Base-by-base conservation (phyloP, 805 yeast genomes). In the Lachancea quebecensis region DNA sequence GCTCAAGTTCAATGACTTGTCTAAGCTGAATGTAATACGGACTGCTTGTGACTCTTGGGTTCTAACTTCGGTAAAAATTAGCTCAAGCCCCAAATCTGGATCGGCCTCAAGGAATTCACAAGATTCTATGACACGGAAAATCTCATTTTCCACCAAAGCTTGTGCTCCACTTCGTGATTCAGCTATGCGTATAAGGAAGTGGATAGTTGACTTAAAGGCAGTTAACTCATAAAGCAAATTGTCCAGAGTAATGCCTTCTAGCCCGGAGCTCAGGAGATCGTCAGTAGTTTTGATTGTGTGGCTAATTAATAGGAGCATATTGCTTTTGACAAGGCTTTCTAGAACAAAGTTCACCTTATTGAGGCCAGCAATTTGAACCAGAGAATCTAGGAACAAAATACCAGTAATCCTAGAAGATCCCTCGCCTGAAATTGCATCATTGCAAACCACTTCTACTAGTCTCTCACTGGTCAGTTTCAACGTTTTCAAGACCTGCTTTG, bases 401-500 rank as follows among this genome's bases (percentile, higher is more conserved):
- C 95, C 81, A 0, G 91, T 80, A 10, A 89, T 74, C 52, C 93
- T 75, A 7, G 83, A 75, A 0, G 83, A 69, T 1, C 91, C 93
- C 53, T 85, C 93, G 2, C 90, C 88, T 44, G 79, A 72, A 12
- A 87, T 75, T 0, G 93, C 81, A 66, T 93, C 98, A 48, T 78
- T 79, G 57, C 87, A 82, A 29, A 88, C 72, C 1, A 76, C 71
- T 15, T 78, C 81, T 25, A 87, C 70, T 42, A 88, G 65, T 50
- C 76, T 74, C 47, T 82, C 95, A 30, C 79, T 74, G 3, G 82
- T 72, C 37, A 68, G 52, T 46, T 77, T 74, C 38, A 88, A 65
- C 21, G 77, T 73, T n/a, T 71, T 72, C 42, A 76, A 59, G 14
- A 82, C 61, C 39, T 77, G 79, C 11, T 68, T 66, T 9, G 77